Base-by-base conservation (phyloP, 2,329 filamentous ascomycete species). In the Falciphora oryzae region DNA sequence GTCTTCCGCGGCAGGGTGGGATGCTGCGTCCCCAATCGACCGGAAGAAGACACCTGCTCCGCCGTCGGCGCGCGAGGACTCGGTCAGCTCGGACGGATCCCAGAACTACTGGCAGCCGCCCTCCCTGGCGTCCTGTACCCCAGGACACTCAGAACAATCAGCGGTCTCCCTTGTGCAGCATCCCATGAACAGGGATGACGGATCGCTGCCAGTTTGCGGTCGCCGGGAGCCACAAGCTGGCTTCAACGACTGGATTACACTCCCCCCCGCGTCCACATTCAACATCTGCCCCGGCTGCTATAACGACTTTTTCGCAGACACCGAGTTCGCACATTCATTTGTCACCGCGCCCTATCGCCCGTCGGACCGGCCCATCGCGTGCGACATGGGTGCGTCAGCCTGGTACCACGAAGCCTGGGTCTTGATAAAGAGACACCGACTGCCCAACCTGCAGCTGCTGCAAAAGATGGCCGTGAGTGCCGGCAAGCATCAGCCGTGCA, bases 381-480 rank as follows among this genome's bases (percentile, higher is more conserved):
- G 94, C 76, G 89, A 93, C 68, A 92, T 97, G 75, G 91, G 91
- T 35, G 83, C 86, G 16, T 83, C 81, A 0, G 85, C 89, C 0
- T 97, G 93, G 92, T 89, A 92, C 70, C 87, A 91, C 32, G 86
- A 97, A 56, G 93, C 93, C 0, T 96, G 90, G 86, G 81, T 93
- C 3, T 81, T 96, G 67, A 93, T 88, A 2, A 78, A 90, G 63
- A 92, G 93, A 74, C 85, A 91, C 68, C 78, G 85, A 16, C 80
- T 85, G 25, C 80, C 83, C 3, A 87, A 92, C 68, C 77, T 95
- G 57, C 83, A 85, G 16, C 77, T 96, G 6, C 81, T 97, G 35
- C 85, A 89, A 65, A 83, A 85, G 53, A 81, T 97, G 44, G 87
- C 89, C 6, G 82, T 84, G 13, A 83, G 92, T 56, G 79, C 83